Base-by-base conservation (phyloP, 495 filamentous ascomycete genomes). In the Margaritispora aquatica region DNA sequence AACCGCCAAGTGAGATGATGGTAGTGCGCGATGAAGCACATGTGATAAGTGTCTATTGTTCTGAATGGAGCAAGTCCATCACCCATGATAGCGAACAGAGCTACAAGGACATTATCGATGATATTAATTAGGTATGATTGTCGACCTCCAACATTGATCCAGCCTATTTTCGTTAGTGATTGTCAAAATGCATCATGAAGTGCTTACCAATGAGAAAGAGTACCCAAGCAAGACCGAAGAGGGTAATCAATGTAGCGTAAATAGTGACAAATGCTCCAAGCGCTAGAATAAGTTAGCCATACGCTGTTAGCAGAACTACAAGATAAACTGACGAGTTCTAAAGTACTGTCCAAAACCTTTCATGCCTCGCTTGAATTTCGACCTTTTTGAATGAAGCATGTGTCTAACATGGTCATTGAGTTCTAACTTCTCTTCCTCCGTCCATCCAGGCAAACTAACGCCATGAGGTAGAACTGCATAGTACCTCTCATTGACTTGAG, bases 151-250 rank as follows among this genome's bases (percentile, higher is more conserved):
- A 90, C 84, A 59, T 90, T 88, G 66, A 92, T 89, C 88, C 88
- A 92, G 44, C 87, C 64, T 67, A 22, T 24, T 7, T 38, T 49
- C 50, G 19, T 20, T 29, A 53, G 44, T 2, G 20, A 19, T n/a
- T 13, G 47, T 24, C 20, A 46, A 26, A 3, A 69, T 76, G 17
- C 21, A 22, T 26, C 9, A 49, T 21, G 17, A 24, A 26, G 0
- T 9, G 54, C 58, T 34, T 59, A 64, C 65, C 88, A 63, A 93
- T 93, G 49, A 93, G 71, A 73, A 90, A 91, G 29, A 93, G 78
- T 0, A 93, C 88, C 89, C 89, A 93, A 1, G 85, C 87, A 49
- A 89, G 77, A 60, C 89, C 89, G 57, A 91, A 93, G 7, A 89
- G 74, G 0, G 88, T 93, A 59, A 93, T 89, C 13, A 91, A 73